These are phyloP conservation scores for Corylus americana DNA, from an alignment of 306 rosid species.

Conservation along the genomic window DNA sequence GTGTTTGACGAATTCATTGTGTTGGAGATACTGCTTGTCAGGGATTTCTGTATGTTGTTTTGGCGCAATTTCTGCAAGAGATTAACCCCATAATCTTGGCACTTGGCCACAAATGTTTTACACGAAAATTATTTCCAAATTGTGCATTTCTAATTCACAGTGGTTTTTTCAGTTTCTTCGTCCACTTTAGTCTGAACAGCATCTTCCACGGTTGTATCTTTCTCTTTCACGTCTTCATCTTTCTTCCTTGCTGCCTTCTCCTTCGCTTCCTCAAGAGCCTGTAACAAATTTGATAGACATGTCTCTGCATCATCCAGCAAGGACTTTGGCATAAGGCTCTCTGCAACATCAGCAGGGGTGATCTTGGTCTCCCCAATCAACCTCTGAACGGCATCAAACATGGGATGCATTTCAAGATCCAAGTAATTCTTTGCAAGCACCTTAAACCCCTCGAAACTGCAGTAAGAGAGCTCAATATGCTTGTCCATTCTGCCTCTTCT, in stretches of 20 bases:
- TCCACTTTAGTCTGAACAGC: slow-evolving; percentile 16
- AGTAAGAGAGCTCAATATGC: slow-evolving; percentile 72
- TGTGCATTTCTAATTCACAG: background rate
- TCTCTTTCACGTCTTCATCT: slow-evolving; percentile 37
- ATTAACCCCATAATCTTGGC: slow-evolving; percentile 14
- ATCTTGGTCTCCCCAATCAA: slow-evolving; percentile 47
- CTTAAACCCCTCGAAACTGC: slow-evolving; percentile 69
- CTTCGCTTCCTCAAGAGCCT: too few species aligned
- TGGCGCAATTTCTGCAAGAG: background rate
- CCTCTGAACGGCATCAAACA: slow-evolving; percentile 51
- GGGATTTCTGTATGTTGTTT: background rate
- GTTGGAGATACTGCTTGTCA: too few species aligned
- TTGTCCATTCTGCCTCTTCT: slow-evolving; percentile 88
- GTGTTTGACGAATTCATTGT: too few species aligned
- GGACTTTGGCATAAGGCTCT: slow-evolving; percentile 82
- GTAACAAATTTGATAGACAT: too few species aligned
- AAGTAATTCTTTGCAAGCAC: slow-evolving; percentile 73
- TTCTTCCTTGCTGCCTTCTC: slow-evolving; percentile 12
- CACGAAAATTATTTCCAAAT: background rate
- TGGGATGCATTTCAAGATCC: slow-evolving; percentile 49
- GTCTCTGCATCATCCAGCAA: background rate
- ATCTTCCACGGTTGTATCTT: slow-evolving; percentile 20
- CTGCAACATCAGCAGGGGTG: slow-evolving; percentile 86
- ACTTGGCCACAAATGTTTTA: slow-evolving; percentile 1
- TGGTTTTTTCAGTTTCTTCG: background rate